A percentile compares a stretch with the other conserved stretches of the same genome.
phyloP scores from a whole-genome alignment of 2,329 filamentous ascomycete species.

The Podosphaera aphanis region DNA sequence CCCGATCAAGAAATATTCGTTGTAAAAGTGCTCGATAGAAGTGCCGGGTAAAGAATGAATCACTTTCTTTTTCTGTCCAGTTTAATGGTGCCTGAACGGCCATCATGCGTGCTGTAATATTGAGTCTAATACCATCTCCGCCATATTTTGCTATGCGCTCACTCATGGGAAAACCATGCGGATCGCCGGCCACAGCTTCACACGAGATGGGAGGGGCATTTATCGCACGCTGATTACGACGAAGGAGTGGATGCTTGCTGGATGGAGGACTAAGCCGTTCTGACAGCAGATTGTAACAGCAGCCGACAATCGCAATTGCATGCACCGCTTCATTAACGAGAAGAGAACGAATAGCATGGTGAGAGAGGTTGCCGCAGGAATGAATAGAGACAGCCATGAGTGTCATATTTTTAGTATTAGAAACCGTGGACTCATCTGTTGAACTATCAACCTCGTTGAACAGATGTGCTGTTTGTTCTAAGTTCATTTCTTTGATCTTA shows the following conservation, averaged over 20 bases:
- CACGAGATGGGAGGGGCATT: slow-evolving; percentile 39
- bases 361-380: slow-evolving; percentile 91
- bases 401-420: slow-evolving; percentile 19
- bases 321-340: slow-evolving; percentile 62
- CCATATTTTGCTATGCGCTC: slow-evolving; percentile 36
- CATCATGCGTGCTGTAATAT: slow-evolving; percentile 97
- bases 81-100: slow-evolving; percentile 86
- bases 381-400: slow-evolving; percentile 88
- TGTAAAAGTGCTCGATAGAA: slow-evolving; percentile 83
- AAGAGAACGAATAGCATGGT: slow-evolving; percentile 75
- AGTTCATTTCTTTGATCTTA: slow-evolving; percentile 27
- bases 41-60: slow-evolving; percentile 74
- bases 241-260: slow-evolving; percentile 59
- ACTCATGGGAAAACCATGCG: slow-evolving; percentile 87
- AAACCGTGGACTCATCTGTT: neutral
- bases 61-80: slow-evolving; percentile 64
- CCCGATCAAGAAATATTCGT: slow-evolving; percentile 70
- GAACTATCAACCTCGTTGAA: slow-evolving; percentile 5
- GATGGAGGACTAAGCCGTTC: slow-evolving; percentile 71
- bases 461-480: slow-evolving; percentile 6
- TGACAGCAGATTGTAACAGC: slow-evolving; percentile 92
- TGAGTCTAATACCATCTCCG: slow-evolving; percentile 48
- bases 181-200: slow-evolving; percentile 52
- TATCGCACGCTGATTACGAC: slow-evolving; percentile 41
- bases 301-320: slow-evolving; percentile 88